Conservation (phyloP, 108 stramenopile species). For the Pseudonitzschia multiseries region DNA sequence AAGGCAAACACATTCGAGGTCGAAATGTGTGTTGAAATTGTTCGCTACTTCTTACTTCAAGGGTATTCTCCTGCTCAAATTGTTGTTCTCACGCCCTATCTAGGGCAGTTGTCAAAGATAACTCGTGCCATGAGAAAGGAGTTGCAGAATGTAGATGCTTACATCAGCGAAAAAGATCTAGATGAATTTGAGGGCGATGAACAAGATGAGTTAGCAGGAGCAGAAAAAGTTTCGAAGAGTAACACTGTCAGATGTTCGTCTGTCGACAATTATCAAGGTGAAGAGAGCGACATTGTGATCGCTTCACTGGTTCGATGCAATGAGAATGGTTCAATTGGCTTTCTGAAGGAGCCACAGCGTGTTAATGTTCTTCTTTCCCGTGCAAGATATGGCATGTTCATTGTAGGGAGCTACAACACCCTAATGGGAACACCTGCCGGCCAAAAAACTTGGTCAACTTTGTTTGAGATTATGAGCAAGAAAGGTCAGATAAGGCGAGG, state of each 20-base stretch:
- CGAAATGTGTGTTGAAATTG: conserved; percentile 42
- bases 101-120: conserved; percentile 48
- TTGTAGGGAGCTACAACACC: conserved; percentile 47
- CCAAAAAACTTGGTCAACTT: conserved; percentile 34
- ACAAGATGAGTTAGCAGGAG: conserved; percentile 6
- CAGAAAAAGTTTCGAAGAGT: not conserved
- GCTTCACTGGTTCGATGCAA: conserved; percentile 75
- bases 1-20: conserved; percentile 43
- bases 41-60: conserved; percentile 51
- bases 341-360: conserved; percentile 79
- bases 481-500: conserved; percentile 29
- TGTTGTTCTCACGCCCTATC: conserved; percentile 49
- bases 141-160: conserved; percentile 33
- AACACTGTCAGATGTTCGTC: conserved; percentile 41
- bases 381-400: conserved; percentile 56
- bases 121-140: conserved; percentile 21
- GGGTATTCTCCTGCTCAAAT: conserved; percentile 43
- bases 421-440: conserved; percentile 23
- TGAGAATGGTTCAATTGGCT: conserved; percentile 67
- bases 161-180: conserved; percentile 37
- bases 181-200: conserved; percentile 34
- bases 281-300: conserved; percentile 86
- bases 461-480: conserved; percentile 28
- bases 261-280: conserved; percentile 91
- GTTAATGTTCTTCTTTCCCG: conserved; percentile 92